These are phyloP conservation scores for Ceratobasidium sp. DNA, from an alignment of 1,284 basidiomycete genomes.

Conservation along the genomic window DNA sequence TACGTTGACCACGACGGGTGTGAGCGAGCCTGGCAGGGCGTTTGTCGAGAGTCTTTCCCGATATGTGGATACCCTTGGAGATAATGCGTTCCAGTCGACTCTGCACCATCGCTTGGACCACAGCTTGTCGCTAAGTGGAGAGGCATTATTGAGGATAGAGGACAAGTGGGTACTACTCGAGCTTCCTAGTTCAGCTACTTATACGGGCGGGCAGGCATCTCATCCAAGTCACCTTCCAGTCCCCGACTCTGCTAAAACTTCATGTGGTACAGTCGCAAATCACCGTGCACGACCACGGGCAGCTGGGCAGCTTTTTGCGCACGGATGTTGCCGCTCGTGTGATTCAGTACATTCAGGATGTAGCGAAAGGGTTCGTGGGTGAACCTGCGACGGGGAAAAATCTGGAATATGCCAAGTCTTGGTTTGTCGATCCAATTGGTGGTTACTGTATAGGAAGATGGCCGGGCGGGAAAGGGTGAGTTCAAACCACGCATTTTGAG, in stretches of 20 bases:
- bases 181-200: conserved; percentile 1
- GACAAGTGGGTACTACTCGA: conserved; percentile 55
- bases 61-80: conserved; percentile 15
- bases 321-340: conserved; percentile 30
- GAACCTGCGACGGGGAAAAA: neutral
- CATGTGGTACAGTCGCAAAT: conserved; percentile 78
- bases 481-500: neutral
- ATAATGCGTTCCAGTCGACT: neutral
- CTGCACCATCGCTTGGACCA: conserved; percentile 42
- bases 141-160: conserved; percentile 70
- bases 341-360: conserved; percentile 26
- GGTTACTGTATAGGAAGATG: conserved; percentile 36
- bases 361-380: conserved; percentile 6
- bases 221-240: conserved; percentile 70
- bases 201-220: conserved; percentile 59
- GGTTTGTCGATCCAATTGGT: conserved; percentile 34
- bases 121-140: conserved; percentile 60
- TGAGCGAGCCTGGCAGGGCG: conserved; percentile 69
- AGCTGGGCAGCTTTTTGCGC: conserved; percentile 26
- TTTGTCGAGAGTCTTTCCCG: conserved; percentile 57
- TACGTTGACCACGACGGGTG: conserved; percentile 63
- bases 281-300: conserved; percentile 50
- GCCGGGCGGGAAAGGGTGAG: conserved; percentile 35
- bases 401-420: conserved; percentile 9
- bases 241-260: conserved; percentile 71